Percentiles rank a stretch among this genome's conserved stretches.
Evolutionary conservation across 257 asterid genomes (phyloP).

Genomic region (Przewalskia tangutica): DNA sequence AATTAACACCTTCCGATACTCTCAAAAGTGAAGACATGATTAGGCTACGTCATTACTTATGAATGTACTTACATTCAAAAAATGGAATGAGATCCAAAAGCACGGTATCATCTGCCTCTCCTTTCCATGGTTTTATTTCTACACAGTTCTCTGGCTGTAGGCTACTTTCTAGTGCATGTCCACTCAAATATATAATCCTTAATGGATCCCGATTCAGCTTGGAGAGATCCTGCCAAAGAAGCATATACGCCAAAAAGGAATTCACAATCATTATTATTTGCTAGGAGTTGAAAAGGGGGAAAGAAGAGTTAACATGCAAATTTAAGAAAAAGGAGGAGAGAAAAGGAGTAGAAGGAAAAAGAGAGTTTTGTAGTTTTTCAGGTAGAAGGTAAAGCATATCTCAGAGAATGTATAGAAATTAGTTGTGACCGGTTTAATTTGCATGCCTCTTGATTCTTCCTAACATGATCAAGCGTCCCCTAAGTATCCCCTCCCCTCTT

Average conservation of each 20-base stretch:
- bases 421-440: neutral
- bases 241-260: neutral
- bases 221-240: constrained; percentile 61
- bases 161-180: constrained; percentile 64
- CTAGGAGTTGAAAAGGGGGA: neutral
- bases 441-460: neutral
- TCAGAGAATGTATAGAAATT: neutral
- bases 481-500: no score
- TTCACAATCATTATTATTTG: neutral
- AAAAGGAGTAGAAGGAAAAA: neutral
- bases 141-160: constrained; percentile 78
- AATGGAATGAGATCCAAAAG: constrained; percentile 87
- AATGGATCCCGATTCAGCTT: constrained; percentile 80
- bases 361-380: neutral
- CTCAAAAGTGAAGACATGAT: neutral
- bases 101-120: constrained; percentile 69
- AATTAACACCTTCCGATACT: neutral
- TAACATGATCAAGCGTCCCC: no score
- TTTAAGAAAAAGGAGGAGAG: neutral
- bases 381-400: neutral
- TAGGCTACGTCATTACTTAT: neutral
- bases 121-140: constrained; percentile 63
- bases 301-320: neutral
- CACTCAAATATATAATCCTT: constrained; percentile 64
- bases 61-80: constrained; percentile 62